Evolutionary conservation across 2,329 filamentous ascomycete genomes (phyloP).

Genomic region (Aspergillus alliaceus): DNA sequence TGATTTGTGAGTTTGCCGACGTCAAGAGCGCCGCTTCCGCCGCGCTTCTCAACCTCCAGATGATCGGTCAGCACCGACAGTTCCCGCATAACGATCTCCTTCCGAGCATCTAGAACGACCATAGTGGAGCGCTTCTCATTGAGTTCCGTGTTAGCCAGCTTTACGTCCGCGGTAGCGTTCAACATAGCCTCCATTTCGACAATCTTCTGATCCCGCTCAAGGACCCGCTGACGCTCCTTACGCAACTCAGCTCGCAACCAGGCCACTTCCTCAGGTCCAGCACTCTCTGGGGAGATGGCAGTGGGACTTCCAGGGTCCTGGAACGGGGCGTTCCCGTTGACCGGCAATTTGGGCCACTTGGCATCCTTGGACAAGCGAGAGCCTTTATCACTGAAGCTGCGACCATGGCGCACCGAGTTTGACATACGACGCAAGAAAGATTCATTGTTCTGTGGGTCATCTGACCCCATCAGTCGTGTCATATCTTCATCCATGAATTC

Average conservation of each 20-base stretch:
- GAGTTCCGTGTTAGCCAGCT: conserved; percentile 81
- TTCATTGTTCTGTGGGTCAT: conserved; percentile 64
- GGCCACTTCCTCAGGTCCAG: conserved; percentile 59
- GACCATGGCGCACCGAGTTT: conserved; percentile 88
- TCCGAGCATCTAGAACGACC: conserved; percentile 88
- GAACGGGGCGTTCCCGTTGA: conserved; percentile 48
- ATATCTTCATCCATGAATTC: conserved; percentile 97
- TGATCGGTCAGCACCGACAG: conserved; percentile 87
- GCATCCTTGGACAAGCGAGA: conserved; percentile 60
- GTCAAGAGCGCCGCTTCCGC: conserved; percentile 75
- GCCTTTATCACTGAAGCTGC: conserved; percentile 75
- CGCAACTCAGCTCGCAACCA: conserved; percentile 71
- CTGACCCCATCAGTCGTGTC: conserved; percentile 78
- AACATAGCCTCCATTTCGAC: conserved; percentile 69
- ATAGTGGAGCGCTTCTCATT: conserved; percentile 94
- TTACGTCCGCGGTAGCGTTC: conserved; percentile 61
- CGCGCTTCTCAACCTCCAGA: conserved; percentile 81
- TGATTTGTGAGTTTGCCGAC: conserved; percentile 67
- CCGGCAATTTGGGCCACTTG: conserved; percentile 70
- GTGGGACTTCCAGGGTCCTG: conserved; percentile 73
- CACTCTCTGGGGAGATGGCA: conserved; percentile 55
- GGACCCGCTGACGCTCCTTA: conserved; percentile 78
- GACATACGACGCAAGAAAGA: conserved; percentile 87
- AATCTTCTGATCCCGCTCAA: conserved; percentile 82
- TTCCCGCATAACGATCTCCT: conserved; percentile 92